phyloP scores from a whole-genome alignment of 2,329 filamentous ascomycete species.

The Salinomyces thailandicus region DNA sequence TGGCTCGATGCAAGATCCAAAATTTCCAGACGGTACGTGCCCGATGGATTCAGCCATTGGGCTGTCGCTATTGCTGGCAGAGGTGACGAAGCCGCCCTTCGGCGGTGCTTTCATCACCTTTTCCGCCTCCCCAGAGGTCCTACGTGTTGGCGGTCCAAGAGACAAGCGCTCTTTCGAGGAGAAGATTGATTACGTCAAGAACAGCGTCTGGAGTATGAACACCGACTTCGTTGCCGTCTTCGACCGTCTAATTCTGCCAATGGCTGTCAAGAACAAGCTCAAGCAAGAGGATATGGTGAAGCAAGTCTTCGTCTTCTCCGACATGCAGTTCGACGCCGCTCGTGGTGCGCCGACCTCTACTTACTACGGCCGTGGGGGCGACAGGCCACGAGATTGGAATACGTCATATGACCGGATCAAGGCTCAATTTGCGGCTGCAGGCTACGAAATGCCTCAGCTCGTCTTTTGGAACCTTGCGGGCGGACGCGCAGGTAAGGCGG shows the following conservation, averaged over 20 bases:
- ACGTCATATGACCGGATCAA: constrained; percentile 44
- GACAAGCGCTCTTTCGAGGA: constrained; percentile 29
- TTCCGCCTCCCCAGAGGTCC: constrained; percentile 31
- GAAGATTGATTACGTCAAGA: constrained; percentile 30
- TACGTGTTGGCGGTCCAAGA: constrained; percentile 30
- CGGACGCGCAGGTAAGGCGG: constrained; percentile 18
- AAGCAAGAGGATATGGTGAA: constrained; percentile 50
- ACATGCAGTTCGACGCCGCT: constrained; percentile 49
- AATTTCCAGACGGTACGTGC: constrained; percentile 36
- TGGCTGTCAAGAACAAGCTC: constrained; percentile 42
- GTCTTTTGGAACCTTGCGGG: constrained; percentile 51
- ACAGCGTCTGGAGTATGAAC: constrained; percentile 31
- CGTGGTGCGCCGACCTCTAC: background rate
- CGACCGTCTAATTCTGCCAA: constrained; percentile 42
- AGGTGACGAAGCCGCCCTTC: constrained; percentile 44
- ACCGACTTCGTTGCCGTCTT: constrained; percentile 49
- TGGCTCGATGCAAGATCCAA: constrained; percentile 39
- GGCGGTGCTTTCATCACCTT: constrained; percentile 48
- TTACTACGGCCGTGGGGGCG: background rate
- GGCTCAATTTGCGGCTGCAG: constrained; percentile 34
- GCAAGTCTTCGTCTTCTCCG: constrained; percentile 49
- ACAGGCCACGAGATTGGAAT: constrained; percentile 26
- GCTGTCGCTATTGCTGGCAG: constrained; percentile 46
- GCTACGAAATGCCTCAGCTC: constrained; percentile 50
- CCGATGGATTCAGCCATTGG: constrained; percentile 47